phyloP scores from a whole-genome alignment of 768 basidiomycete species.

The Xanthoconium stramineum region DNA sequence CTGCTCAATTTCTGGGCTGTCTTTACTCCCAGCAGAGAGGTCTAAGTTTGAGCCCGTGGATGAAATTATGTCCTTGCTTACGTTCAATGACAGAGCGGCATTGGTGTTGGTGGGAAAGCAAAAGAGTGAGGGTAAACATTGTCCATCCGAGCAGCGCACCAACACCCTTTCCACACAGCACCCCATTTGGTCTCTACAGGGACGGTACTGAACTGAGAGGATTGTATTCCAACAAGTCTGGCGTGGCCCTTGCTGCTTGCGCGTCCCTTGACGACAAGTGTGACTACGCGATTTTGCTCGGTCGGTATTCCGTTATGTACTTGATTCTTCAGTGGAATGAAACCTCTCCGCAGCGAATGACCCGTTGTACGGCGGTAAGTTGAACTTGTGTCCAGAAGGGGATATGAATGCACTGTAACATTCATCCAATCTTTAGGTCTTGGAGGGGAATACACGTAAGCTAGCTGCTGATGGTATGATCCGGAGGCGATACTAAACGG shows the following conservation, averaged over 20 bases:
- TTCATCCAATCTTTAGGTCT: slow-evolving; percentile 43
- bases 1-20: slow-evolving; percentile 82
- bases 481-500: not conserved
- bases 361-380: slow-evolving; percentile 71
- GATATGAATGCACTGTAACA: not conserved
- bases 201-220: slow-evolving; percentile 75
- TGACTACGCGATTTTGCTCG: slow-evolving; percentile 73
- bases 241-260: slow-evolving; percentile 69
- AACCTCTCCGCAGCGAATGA: slow-evolving; percentile 56
- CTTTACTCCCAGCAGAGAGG: slow-evolving; percentile 73
- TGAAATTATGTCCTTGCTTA: slow-evolving; percentile 24
- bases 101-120: slow-evolving; percentile 63
- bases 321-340: slow-evolving; percentile 6
- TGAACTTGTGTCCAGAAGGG: not conserved
- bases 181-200: slow-evolving; percentile 72
- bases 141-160: not conserved
- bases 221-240: slow-evolving; percentile 66
- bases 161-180: slow-evolving; percentile 40
- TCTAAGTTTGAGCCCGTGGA: slow-evolving; percentile 22
- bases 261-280: slow-evolving; percentile 59
- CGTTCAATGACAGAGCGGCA: slow-evolving; percentile 49
- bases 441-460: slow-evolving; percentile 77
- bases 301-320: slow-evolving; percentile 34
- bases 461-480: slow-evolving; percentile 2
- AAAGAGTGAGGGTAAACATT: slow-evolving; percentile 52